These are phyloP conservation scores for Pyricularia grisea DNA, from an alignment of 2,329 filamentous ascomycete species.

Conservation along the genomic window DNA sequence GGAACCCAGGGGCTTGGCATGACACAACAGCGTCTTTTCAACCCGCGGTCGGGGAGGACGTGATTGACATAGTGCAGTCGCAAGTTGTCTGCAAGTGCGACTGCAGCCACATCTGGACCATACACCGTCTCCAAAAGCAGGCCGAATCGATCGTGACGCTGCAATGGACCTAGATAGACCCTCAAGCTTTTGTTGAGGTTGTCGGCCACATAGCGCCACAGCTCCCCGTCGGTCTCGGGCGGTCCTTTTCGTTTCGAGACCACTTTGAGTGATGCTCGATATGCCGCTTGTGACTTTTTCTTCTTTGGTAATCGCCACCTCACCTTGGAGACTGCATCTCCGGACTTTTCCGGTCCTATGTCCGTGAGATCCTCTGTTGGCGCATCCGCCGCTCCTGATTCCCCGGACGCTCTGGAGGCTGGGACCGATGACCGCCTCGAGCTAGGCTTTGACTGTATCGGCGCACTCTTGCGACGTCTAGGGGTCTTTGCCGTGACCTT, in stretches of 20 bases:
- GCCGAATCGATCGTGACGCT: constrained; percentile 22
- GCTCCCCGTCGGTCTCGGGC: constrained; percentile 3
- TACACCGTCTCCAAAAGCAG: constrained; percentile 31
- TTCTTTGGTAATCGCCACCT: not conserved
- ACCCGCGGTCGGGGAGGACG: constrained; percentile 25
- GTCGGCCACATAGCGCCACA: constrained; percentile 4
- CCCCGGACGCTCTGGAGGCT: not conserved
- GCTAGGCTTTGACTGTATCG: not conserved
- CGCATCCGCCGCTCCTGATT: not conserved
- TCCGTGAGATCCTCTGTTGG: not conserved
- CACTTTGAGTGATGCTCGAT: not conserved
- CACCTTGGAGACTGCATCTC: not conserved
- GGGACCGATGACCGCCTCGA: not conserved
- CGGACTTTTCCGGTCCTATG: not conserved
- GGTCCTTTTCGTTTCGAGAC: constrained; percentile 1
- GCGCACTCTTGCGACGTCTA: not conserved
- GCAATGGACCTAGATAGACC: constrained; percentile 26
- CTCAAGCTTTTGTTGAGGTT: constrained; percentile 11
- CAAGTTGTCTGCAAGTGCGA: constrained; percentile 26
- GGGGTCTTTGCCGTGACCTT: not conserved
- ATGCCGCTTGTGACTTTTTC: not conserved
- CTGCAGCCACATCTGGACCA: constrained; percentile 25
- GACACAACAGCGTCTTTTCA: constrained; percentile 15
- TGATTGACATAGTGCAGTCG: constrained; percentile 30
- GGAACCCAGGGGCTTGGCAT: constrained; percentile 30